Percentiles rank a stretch among this genome's conserved stretches.
phyloP scores from a whole-genome alignment of 2,329 filamentous ascomycete genomes.

The Penicillium brevicompactum region DNA sequence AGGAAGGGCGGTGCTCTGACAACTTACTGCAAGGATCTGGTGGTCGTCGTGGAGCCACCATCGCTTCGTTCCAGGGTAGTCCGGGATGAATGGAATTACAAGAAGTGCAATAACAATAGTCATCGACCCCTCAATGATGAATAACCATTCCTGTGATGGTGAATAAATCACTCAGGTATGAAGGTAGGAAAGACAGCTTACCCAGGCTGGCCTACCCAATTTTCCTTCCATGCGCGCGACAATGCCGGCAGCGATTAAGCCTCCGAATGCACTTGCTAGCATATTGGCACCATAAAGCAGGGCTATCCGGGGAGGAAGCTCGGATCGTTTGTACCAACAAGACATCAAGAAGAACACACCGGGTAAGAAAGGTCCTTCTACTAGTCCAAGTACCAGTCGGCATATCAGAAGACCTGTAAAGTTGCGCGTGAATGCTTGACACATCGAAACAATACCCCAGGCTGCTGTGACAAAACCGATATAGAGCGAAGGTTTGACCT shows the following conservation, averaged over 20 bases:
- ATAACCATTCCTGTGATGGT: slow-evolving; percentile 22
- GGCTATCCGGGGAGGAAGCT: slow-evolving; percentile 21
- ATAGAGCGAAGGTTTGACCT: slow-evolving; percentile 53
- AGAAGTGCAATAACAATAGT: slow-evolving; percentile 18
- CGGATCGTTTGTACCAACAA: slow-evolving; percentile 42
- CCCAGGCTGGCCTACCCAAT: slow-evolving; percentile 14
- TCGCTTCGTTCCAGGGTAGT: slow-evolving; percentile 11
- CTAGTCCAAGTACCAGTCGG: slow-evolving; percentile 63
- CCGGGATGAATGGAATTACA: slow-evolving; percentile 14
- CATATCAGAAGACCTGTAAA: slow-evolving; percentile 57
- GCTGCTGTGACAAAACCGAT: slow-evolving; percentile 57
- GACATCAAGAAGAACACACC: slow-evolving; percentile 43
- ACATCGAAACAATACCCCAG: slow-evolving; percentile 62
- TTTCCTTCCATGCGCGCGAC: slow-evolving; percentile 14
- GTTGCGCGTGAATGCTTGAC: slow-evolving; percentile 54
- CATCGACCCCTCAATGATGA: slow-evolving; percentile 25
- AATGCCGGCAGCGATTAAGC: slow-evolving; percentile 18
- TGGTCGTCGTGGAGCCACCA: slow-evolving; percentile 14
- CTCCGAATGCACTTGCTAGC: slow-evolving; percentile 17
- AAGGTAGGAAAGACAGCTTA: not conserved
- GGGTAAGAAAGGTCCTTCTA: slow-evolving; percentile 62
- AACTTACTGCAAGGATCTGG: slow-evolving; percentile 16
- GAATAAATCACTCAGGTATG: not conserved
- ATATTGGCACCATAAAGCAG: slow-evolving; percentile 23
- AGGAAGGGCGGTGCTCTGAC: not conserved